Conservation (phyloP, 768 basidiomycete genomes). For the Leucocoprinus leucothites region DNA sequence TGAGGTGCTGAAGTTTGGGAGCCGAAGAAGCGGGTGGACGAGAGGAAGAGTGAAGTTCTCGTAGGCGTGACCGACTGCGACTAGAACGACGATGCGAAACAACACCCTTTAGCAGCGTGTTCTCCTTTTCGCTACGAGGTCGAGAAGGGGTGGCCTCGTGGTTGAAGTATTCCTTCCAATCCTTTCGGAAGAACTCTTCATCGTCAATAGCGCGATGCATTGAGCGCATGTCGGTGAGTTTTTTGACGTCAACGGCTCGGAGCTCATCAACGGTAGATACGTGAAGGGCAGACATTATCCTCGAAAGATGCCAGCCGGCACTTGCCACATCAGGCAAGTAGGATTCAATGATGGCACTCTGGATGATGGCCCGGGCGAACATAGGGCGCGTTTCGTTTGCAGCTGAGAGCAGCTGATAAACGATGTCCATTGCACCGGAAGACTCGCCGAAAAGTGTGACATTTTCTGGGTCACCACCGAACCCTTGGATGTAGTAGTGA, state of each 20-base stretch:
- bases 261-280: slow-evolving; percentile 59
- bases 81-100: slow-evolving; percentile 5
- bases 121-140: slow-evolving; percentile 9
- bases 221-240: slow-evolving; percentile 51
- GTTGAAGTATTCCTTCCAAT: slow-evolving; percentile 50
- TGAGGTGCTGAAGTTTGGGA: slow-evolving; percentile 19
- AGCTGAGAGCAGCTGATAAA: slow-evolving; percentile 61
- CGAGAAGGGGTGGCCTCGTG: slow-evolving; percentile 26
- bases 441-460: slow-evolving; percentile 50
- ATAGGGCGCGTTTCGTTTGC: slow-evolving; percentile 57
- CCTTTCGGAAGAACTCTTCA: slow-evolving; percentile 60
- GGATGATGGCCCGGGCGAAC: slow-evolving; percentile 74
- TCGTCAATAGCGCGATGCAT: slow-evolving; percentile 62
- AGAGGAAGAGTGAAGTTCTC: slow-evolving; percentile 14
- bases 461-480: slow-evolving; percentile 66
- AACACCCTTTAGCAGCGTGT: background rate
- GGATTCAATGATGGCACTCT: slow-evolving; percentile 64
- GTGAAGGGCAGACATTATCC: slow-evolving; percentile 54
- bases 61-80: slow-evolving; percentile 20
- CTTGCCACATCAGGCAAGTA: slow-evolving; percentile 55
- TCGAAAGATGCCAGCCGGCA: slow-evolving; percentile 67
- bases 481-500: slow-evolving; percentile 52
- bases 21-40: slow-evolving; percentile 11
- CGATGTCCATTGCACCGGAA: slow-evolving; percentile 55
- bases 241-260: slow-evolving; percentile 53